phyloP scores from a whole-genome alignment of 2,329 filamentous ascomycete genomes.

The Fonsecaea monophora region DNA sequence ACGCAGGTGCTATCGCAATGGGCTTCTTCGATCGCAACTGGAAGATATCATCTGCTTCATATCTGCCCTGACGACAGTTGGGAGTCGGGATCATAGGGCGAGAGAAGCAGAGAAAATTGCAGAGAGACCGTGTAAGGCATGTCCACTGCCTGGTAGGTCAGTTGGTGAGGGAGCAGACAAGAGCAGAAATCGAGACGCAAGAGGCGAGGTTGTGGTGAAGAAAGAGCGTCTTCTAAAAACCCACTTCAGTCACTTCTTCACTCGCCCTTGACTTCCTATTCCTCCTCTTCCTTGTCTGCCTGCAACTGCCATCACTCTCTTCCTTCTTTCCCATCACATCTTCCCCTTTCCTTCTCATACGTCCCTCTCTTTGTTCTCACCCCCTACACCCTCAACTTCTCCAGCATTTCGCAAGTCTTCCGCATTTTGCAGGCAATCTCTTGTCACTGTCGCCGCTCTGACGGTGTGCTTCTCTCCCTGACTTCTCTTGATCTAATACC shows the following conservation, averaged over 20 bases:
- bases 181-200: background rate
- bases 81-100: background rate
- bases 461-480: constrained; percentile 22
- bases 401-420: constrained; percentile 32
- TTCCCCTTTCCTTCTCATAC: constrained; percentile 35
- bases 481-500: constrained; percentile 29
- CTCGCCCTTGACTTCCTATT: background rate
- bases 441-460: constrained; percentile 23
- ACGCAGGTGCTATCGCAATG: constrained; percentile 60
- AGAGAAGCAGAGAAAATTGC: background rate
- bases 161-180: background rate
- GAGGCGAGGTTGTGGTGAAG: background rate
- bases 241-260: constrained; percentile 7
- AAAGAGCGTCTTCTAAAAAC: background rate
- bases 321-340: constrained; percentile 20
- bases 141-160: background rate
- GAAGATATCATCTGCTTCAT: constrained; percentile 58
- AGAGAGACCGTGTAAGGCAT: background rate
- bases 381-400: constrained; percentile 28
- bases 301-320: constrained; percentile 8
- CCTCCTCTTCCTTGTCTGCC: background rate
- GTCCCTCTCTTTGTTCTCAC: background rate
- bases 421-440: constrained; percentile 29
- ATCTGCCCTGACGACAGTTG: constrained; percentile 33
- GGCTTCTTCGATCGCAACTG: constrained; percentile 64